Percentiles rank a stretch among this genome's conserved stretches.
Conservation (phyloP, 164 flowering plant genomes). For the Stephania yunnanensis region DNA sequence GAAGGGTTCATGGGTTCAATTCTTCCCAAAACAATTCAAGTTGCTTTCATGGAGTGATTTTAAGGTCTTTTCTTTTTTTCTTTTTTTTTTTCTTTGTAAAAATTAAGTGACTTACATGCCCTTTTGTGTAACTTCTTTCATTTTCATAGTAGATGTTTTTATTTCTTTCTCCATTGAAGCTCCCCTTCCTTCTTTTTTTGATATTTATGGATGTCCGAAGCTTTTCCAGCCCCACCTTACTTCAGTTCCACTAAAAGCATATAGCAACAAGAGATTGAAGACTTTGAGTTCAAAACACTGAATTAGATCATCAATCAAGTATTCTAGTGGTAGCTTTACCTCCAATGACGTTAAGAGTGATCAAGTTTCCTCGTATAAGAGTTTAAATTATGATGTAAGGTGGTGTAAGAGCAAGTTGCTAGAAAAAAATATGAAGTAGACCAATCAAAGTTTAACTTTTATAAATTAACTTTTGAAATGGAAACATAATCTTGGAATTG, state of each 20-base stretch:
- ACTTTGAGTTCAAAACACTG: too few species aligned
- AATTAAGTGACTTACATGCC: conserved; percentile 19
- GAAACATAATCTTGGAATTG: not conserved
- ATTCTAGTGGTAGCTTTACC: not conserved
- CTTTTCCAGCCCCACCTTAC: too few species aligned
- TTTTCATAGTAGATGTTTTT: not conserved
- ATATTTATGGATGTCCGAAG: not conserved
- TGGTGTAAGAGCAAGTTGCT: too few species aligned
- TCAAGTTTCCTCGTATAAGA: too few species aligned
- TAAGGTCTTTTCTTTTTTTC: not conserved
- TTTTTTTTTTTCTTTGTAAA: not conserved
- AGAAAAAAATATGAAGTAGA: too few species aligned
- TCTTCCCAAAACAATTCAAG: conserved; percentile 59
- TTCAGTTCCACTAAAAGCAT: too few species aligned
- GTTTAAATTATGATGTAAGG: too few species aligned
- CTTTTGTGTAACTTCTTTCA: conserved; percentile 14
- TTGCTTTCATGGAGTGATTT: conserved; percentile 28
- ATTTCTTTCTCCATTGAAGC: not conserved
- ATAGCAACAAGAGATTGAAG: too few species aligned
- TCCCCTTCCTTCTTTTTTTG: not conserved
- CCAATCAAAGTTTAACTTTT: not conserved
- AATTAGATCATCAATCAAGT: not conserved
- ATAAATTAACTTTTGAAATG: too few species aligned
- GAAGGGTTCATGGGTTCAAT: conserved; percentile 58
- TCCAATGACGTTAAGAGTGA: too few species aligned